A percentile compares a stretch with the other conserved stretches of the same genome.
Evolutionary conservation across 805 yeast genomes (phyloP).

Genomic region (Vanderwaltozyma polyspora): DNA sequence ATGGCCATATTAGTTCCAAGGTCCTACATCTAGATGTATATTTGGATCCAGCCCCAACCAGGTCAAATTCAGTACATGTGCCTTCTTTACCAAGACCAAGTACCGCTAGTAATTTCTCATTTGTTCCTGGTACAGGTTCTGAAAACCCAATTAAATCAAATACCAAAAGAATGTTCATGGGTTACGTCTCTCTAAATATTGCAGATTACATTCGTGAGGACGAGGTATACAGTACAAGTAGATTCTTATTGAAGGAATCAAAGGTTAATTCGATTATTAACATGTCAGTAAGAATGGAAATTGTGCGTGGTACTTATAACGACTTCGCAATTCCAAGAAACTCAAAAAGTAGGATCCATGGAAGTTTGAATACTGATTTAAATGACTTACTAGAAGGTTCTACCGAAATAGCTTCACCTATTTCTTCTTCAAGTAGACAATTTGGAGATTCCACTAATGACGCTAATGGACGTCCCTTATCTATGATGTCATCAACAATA

Average conservation of each 20-base stretch:
- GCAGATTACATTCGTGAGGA: slow-evolving; percentile 52
- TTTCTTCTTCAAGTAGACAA: background rate
- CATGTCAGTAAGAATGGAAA: slow-evolving; percentile 40
- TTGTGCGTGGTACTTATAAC: slow-evolving; percentile 29
- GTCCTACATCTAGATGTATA: slow-evolving; percentile 33
- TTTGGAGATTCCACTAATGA: too few relatives aligned
- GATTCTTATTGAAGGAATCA: slow-evolving; percentile 64
- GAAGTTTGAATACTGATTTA: background rate
- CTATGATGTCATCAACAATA: background rate
- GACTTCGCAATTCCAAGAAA: slow-evolving; percentile 16
- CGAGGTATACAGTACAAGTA: slow-evolving; percentile 39
- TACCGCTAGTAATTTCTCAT: background rate
- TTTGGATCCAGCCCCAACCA: slow-evolving; percentile 22
- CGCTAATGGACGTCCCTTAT: background rate
- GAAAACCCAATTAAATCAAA: too few relatives aligned
- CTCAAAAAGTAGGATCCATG: background rate
- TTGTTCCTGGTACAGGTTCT: too few relatives aligned
- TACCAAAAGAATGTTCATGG: slow-evolving; percentile 30
- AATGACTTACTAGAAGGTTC: background rate
- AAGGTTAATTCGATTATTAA: slow-evolving; percentile 71
- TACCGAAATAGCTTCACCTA: background rate
- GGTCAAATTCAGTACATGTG: background rate
- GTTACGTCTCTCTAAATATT: slow-evolving; percentile 57
- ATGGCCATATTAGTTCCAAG: slow-evolving; percentile 28
- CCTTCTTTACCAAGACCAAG: background rate